Base-by-base conservation (phyloP, 352 stramenopile species). In the Phytophthora meadii region DNA sequence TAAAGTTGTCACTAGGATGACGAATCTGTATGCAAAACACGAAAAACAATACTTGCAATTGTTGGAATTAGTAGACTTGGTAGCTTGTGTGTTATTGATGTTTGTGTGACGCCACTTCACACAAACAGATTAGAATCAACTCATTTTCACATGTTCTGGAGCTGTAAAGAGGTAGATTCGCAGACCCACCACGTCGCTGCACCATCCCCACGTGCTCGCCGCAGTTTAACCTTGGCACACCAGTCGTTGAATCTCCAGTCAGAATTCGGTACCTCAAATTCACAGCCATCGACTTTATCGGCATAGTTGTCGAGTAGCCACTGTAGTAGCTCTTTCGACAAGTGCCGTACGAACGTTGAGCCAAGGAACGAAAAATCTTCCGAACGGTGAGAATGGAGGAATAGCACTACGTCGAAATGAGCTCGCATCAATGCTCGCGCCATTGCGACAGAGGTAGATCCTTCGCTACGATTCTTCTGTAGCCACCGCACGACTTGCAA, bases 181-280 rank as follows among this genome's bases (percentile, higher is more conserved):
- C 53, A 59, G 30, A 62, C 52, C 61, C 61, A 68, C 61, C 46
- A 68, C 22, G 61, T 63, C 0, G 45, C 53, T 14, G 15, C 22
- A 7, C 39, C 24, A 41, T 63, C 39, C 8, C 44, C 37, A 9
- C 46, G 52, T 5, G 19, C 52, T 19, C 37, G 46, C 3, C 54
- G 46, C 39, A 69, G 25, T 0, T 64, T 63, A 9, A 69, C 34
- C 25, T 59, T 55, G 15, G 34, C 36, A 30, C 61, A 64, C 53
- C 61, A 69, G 5, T 64, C 39, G 11, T 58, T 69, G 39, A 69
- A 69, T 17, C 47, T 53, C 53, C 53, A 54, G 40, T 69, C 61
- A 11, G 46, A 69, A 36, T 28, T 69, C 32, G 61, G 53, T 34
- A 69, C 53, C 54, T 64, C 53, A 30, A 69, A 69, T 15, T 63